Percentiles rank a stretch among this genome's conserved stretches.
Conservation (phyloP, 192 early-diverging fungal genomes). For the Coemansia pectinata region DNA sequence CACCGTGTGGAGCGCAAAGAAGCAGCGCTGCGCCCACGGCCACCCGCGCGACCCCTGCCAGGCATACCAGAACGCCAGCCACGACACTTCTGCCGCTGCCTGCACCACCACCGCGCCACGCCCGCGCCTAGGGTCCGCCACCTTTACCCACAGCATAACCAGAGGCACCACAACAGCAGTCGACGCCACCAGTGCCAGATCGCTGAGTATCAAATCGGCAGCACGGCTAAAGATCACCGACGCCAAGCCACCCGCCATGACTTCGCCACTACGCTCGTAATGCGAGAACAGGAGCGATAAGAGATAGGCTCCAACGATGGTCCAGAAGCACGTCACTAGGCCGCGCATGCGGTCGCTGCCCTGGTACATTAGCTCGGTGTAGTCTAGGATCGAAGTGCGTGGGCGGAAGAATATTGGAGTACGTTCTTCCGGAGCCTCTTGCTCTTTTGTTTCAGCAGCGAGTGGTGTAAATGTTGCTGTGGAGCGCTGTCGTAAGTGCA, state of each 20-base stretch:
- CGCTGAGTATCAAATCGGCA: slow-evolving; percentile 67
- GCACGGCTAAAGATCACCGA: slow-evolving; percentile 54
- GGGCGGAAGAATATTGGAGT: slow-evolving; percentile 29
- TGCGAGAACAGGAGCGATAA: slow-evolving; percentile 42
- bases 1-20: slow-evolving; percentile 83
- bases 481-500: background rate
- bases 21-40: slow-evolving; percentile 87
- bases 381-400: slow-evolving; percentile 53
- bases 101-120: slow-evolving; percentile 48
- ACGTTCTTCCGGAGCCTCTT: background rate
- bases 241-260: slow-evolving; percentile 33
- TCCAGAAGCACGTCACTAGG: slow-evolving; percentile 56
- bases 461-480: too few relatives aligned
- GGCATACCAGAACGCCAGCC: slow-evolving; percentile 59
- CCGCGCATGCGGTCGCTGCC: slow-evolving; percentile 49
- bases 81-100: slow-evolving; percentile 59
- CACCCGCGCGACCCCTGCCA: slow-evolving; percentile 70
- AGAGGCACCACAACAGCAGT: slow-evolving; percentile 65
- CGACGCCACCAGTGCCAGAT: slow-evolving; percentile 66
- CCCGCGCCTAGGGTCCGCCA: slow-evolving; percentile 20
- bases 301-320: slow-evolving; percentile 45
- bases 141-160: slow-evolving; percentile 31
- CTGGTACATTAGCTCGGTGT: slow-evolving; percentile 55
- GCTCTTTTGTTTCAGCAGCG: background rate
- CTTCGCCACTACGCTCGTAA: slow-evolving; percentile 41